A percentile compares a stretch with the other conserved stretches of the same genome.
Conservation (phyloP, 2,329 filamentous ascomycete genomes). For the Colletotrichum echinochloae region DNA sequence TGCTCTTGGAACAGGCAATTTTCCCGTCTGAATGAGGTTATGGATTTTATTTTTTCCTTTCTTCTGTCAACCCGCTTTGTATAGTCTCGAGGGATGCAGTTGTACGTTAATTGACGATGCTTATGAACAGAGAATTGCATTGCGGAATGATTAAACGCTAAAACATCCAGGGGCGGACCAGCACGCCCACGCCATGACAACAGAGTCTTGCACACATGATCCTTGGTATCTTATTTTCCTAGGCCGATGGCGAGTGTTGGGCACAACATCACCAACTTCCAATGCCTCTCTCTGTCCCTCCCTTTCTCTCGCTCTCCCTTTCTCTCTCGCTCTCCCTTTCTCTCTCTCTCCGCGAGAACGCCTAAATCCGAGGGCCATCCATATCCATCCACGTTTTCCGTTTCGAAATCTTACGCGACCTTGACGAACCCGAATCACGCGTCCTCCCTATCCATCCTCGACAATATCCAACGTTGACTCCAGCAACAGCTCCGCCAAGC, state of each 20-base stretch:
- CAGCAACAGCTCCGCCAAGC: neutral
- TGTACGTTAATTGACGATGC: constrained; percentile 37
- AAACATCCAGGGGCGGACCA: neutral
- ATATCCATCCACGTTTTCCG: neutral
- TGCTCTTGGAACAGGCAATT: constrained; percentile 49
- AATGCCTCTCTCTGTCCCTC: neutral
- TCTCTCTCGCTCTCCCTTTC: too few relatives aligned
- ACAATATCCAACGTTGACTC: neutral
- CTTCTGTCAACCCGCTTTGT: constrained; percentile 30
- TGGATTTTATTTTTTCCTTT: constrained; percentile 37
- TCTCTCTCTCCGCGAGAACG: too few relatives aligned
- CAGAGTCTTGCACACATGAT: neutral
- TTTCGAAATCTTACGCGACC: neutral
- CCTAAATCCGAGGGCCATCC: neutral
- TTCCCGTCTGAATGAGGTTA: constrained; percentile 45
- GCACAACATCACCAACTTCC: neutral
- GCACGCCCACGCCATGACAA: neutral
- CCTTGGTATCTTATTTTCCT: neutral
- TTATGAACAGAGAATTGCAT: constrained; percentile 12
- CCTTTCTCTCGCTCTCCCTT: too few relatives aligned
- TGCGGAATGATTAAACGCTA: neutral
- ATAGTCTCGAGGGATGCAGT: constrained; percentile 30
- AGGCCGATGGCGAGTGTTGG: neutral
- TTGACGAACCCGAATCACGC: neutral
- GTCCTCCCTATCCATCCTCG: neutral